Conservation (phyloP, 495 filamentous ascomycete species). For the Aspergillus biplanus region DNA sequence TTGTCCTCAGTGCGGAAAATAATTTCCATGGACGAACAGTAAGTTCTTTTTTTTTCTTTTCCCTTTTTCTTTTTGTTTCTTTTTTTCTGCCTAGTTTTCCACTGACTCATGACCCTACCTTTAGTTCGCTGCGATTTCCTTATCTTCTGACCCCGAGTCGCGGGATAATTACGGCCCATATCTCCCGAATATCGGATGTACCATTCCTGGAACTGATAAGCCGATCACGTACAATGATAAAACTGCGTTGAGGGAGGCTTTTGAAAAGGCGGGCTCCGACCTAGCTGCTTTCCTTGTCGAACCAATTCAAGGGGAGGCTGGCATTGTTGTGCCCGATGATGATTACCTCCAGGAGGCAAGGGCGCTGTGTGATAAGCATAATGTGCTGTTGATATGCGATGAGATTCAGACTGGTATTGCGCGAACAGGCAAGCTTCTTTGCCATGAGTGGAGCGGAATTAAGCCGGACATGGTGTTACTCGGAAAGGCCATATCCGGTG, state of each 20-base stretch:
- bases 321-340: conserved; percentile 92
- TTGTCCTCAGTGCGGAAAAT: conserved; percentile 82
- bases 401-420: conserved; percentile 99
- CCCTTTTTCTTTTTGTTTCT: neutral
- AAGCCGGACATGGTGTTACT: conserved; percentile 94
- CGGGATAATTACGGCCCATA: conserved; percentile 97
- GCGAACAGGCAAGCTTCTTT: conserved; percentile 89
- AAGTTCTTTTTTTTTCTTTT: conserved; percentile 42
- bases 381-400: conserved; percentile 93
- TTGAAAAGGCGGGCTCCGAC: conserved; percentile 79
- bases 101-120: neutral
- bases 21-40: conserved; percentile 98
- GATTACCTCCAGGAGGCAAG: conserved; percentile 83
- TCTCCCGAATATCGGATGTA: conserved; percentile 82
- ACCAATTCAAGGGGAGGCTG: conserved; percentile 97
- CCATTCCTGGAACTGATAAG: conserved; percentile 75
- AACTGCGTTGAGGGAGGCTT: conserved; percentile 74
- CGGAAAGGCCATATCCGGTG: conserved; percentile 96
- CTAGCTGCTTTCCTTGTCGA: conserved; percentile 95
- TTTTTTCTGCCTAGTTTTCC: conserved; percentile 6
- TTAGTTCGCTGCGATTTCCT: conserved; percentile 90
- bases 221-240: conserved; percentile 85
- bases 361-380: conserved; percentile 88
- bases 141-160: conserved; percentile 94
- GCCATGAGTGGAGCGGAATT: conserved; percentile 91